Evolutionary conservation across 2,329 filamentous ascomycete species (phyloP).

Genomic region (Passalora sequoiae): DNA sequence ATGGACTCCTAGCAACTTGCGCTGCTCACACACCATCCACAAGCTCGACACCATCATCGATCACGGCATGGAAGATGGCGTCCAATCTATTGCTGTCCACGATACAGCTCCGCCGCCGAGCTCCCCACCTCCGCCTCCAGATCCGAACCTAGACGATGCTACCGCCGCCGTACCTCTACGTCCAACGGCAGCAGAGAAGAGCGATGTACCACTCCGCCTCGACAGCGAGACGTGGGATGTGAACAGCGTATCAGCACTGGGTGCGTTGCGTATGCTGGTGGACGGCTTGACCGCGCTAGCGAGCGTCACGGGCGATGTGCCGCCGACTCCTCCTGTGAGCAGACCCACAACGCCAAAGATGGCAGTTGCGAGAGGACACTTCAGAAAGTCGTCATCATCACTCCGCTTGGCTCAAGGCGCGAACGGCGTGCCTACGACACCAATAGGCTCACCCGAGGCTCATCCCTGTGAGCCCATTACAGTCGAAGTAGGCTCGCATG

Average conservation of each 20-base stretch:
- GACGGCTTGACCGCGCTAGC: constrained; percentile 57
- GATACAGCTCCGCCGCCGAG: constrained; percentile 4
- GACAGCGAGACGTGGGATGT: constrained; percentile 55
- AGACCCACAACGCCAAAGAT: constrained; percentile 2
- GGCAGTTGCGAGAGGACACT: constrained; percentile 26
- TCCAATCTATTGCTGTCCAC: constrained; percentile 10
- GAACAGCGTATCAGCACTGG: constrained; percentile 64
- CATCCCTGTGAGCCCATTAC: constrained; percentile 44
- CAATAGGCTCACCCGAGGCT: constrained; percentile 45
- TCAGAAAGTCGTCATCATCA: constrained; percentile 35
- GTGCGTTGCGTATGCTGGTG: constrained; percentile 75
- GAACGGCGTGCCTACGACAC: constrained; percentile 8
- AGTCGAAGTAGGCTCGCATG: constrained; percentile 54
- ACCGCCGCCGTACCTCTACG: constrained; percentile 16
- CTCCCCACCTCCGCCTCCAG: constrained; percentile 26
- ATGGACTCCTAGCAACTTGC: no score
- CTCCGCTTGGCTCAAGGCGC: constrained; percentile 45
- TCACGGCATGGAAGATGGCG: constrained; percentile 26
- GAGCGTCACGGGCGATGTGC: constrained; percentile 68
- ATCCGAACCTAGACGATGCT: constrained; percentile 25
- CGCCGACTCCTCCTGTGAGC: constrained; percentile 58
- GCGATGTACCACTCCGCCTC: constrained; percentile 29
- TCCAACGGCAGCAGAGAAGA: constrained; percentile 14
- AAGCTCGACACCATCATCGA: no score
- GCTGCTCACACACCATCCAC: no score